Conservation (phyloP, 495 filamentous ascomycete species). For the Hyaloscypha finlandica region DNA sequence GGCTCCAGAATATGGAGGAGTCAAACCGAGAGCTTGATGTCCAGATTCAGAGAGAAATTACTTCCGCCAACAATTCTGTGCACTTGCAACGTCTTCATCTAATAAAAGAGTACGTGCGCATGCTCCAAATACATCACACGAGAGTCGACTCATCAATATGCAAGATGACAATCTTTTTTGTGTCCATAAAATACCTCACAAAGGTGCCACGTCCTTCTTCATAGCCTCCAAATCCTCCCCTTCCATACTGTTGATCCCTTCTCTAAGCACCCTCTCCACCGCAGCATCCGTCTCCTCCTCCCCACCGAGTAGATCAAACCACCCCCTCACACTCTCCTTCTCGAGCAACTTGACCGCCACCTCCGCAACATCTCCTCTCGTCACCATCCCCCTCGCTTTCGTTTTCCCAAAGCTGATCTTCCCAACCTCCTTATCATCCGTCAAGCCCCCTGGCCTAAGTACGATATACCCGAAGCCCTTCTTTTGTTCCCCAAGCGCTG, state of each 20-base stretch:
- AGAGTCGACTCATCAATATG: not conserved
- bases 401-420: slow-evolving; percentile 64
- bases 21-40: too few species aligned
- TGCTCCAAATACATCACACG: too few species aligned
- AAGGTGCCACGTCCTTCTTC: slow-evolving; percentile 19
- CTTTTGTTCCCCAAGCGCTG: slow-evolving; percentile 44
- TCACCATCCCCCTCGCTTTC: slow-evolving; percentile 49
- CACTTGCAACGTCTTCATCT: too few species aligned
- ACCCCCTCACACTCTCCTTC: slow-evolving; percentile 44
- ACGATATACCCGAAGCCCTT: slow-evolving; percentile 64
- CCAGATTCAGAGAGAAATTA: too few species aligned
- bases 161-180: not conserved
- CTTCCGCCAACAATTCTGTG: too few species aligned
- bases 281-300: slow-evolving; percentile 61
- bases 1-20: too few species aligned
- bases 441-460: slow-evolving; percentile 69
- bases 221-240: slow-evolving; percentile 60
- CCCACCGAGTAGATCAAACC: slow-evolving; percentile 52
- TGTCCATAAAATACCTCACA: not conserved
- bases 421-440: slow-evolving; percentile 56
- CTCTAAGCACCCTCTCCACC: slow-evolving; percentile 62
- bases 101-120: too few species aligned
- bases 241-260: slow-evolving; percentile 65
- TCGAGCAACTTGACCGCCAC: slow-evolving; percentile 67
- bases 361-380: slow-evolving; percentile 69